Conservation (phyloP, 1,284 basidiomycete species). For the Taiwanofungus camphoratus region DNA sequence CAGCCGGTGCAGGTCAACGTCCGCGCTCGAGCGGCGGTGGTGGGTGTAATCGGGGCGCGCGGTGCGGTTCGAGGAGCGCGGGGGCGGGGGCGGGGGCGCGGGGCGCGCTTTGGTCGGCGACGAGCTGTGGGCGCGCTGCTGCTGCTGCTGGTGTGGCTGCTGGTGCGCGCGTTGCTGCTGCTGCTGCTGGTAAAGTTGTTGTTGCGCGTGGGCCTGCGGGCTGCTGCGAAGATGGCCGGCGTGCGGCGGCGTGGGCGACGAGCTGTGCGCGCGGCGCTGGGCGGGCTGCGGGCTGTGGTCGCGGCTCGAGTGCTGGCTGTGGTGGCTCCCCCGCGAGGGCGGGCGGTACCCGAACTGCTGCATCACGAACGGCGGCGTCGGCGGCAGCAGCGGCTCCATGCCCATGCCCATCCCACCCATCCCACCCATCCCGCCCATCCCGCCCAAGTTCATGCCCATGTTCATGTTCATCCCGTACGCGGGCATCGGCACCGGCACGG, state of each 20-base stretch:
- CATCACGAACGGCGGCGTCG: slow-evolving; percentile 70
- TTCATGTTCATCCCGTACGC: slow-evolving; percentile 20
- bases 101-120: background rate
- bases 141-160: background rate
- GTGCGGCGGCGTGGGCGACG: slow-evolving; percentile 24
- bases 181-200: no score
- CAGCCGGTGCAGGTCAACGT: slow-evolving; percentile 10
- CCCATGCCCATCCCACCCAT: slow-evolving; percentile 29
- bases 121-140: background rate
- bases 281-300: slow-evolving; percentile 2
- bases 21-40: slow-evolving; percentile 20
- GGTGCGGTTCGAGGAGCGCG: background rate
- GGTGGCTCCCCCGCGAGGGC: slow-evolving; percentile 13
- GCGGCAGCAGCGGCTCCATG: slow-evolving; percentile 67
- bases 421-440: slow-evolving; percentile 22
- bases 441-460: slow-evolving; percentile 21
- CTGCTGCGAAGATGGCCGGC: no score
- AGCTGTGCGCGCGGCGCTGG: slow-evolving; percentile 24
- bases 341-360: slow-evolving; percentile 36
- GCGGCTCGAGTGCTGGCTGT: slow-evolving; percentile 3
- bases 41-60: slow-evolving; percentile 5
- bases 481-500: slow-evolving; percentile 25
- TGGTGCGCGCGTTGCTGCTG: background rate
- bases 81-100: background rate
- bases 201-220: no score